phyloP scores from a whole-genome alignment of 1,284 basidiomycete species.

The Leccinum subatratum region DNA sequence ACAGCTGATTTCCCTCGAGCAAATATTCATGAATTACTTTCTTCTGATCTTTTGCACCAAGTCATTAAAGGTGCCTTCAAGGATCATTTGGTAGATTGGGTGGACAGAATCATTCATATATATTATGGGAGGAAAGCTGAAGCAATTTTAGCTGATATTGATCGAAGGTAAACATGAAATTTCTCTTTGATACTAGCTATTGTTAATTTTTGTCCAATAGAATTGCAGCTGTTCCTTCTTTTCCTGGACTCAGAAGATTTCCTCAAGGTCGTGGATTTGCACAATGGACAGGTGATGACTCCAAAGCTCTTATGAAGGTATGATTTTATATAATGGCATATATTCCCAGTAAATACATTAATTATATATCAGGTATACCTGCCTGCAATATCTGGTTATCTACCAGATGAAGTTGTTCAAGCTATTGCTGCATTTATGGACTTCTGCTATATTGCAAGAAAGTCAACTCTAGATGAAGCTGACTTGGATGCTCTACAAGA shows the following conservation, averaged over 20 bases:
- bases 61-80: not conserved
- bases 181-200: not conserved
- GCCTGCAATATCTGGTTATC: not conserved
- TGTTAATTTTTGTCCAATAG: not conserved
- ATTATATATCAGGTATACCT: not conserved
- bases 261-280: not conserved
- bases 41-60: not conserved
- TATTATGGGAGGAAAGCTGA: not conserved
- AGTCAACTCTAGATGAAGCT: not conserved
- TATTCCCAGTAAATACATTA: not conserved
- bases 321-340: not conserved
- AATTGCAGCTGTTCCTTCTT: not conserved
- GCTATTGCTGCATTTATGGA: slow-evolving; percentile 2
- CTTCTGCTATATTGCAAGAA: slow-evolving; percentile 6
- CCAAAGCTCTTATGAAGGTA: slow-evolving; percentile 1
- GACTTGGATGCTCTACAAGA: not conserved
- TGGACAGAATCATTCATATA: not conserved
- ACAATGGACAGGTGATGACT: not conserved
- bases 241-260: not conserved
- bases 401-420: slow-evolving; percentile 2
- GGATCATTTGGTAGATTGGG: not conserved
- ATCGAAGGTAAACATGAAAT: not conserved
- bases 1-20: not conserved
- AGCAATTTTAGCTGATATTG: not conserved
- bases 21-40: not conserved